Evolutionary conservation across 345 rosid species (phyloP).

Genomic region (Hibiscus trionum): DNA sequence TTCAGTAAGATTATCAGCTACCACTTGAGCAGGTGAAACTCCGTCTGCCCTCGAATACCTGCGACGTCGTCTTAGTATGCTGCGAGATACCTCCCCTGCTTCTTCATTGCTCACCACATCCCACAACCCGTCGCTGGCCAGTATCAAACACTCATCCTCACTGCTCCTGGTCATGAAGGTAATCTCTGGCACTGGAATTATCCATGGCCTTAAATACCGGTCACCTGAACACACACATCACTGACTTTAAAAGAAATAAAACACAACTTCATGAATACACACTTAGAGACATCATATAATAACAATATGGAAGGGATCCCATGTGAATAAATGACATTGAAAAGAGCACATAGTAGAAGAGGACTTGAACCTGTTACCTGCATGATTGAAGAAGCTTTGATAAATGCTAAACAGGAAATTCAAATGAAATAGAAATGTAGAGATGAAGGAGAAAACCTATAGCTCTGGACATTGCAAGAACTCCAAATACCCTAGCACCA

Average conservation of each 20-base stretch:
- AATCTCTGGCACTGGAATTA: conserved; percentile 53
- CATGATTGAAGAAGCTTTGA: conserved; percentile 2
- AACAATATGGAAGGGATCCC: neutral
- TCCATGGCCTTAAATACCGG: conserved; percentile 53
- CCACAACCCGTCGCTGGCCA: conserved; percentile 73
- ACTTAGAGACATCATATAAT: neutral
- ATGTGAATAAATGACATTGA: neutral
- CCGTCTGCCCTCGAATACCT: conserved; percentile 20
- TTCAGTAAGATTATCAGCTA: conserved; percentile 48
- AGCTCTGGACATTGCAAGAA: conserved; percentile 72
- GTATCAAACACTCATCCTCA: conserved; percentile 58
- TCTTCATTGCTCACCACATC: conserved; percentile 59
- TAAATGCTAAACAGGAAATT: neutral
- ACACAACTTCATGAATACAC: too few relatives aligned
- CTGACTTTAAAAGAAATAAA: neutral
- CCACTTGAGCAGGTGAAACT: conserved; percentile 34
- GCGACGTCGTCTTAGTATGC: conserved; percentile 33
- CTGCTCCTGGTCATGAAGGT: conserved; percentile 38
- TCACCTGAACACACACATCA: conserved; percentile 36
- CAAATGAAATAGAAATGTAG: conserved; percentile 15
- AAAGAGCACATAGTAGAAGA: neutral
- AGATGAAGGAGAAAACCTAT: conserved; percentile 35
- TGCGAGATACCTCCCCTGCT: conserved; percentile 50
- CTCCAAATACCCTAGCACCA: conserved; percentile 67
- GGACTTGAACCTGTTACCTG: neutral